These are phyloP conservation scores for Ambrosia artemisiifolia DNA, from an alignment of 129 eudicot genomes.

Conservation along the genomic window DNA sequence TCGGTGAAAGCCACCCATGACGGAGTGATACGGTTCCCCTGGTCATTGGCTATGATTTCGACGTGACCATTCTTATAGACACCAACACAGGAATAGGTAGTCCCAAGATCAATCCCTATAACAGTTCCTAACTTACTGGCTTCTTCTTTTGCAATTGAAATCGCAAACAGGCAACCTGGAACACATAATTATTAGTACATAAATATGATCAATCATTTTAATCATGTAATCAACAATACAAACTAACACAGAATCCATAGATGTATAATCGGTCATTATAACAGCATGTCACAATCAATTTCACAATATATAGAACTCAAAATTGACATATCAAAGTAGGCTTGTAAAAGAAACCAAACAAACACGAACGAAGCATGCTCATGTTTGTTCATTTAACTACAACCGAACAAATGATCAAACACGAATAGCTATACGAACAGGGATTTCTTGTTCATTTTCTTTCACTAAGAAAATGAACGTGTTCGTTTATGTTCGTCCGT, in stretches of 20 bases:
- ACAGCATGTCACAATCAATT: not conserved
- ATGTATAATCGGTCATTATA: not conserved
- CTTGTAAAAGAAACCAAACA: too few species aligned
- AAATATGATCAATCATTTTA: not conserved
- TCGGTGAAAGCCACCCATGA: conserved; percentile 89
- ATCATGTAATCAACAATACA: not conserved
- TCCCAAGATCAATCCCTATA: conserved; percentile 81
- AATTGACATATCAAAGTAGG: not conserved
- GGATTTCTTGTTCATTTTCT: too few species aligned
- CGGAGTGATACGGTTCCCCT: conserved; percentile 93
- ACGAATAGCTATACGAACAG: too few species aligned
- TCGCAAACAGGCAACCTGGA: conserved; percentile 55
- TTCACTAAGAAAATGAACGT: too few species aligned
- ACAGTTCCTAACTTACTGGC: conserved; percentile 66
- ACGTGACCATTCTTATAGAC: conserved; percentile 74
- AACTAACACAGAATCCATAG: not conserved
- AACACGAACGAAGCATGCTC: too few species aligned
- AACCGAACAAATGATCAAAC: too few species aligned
- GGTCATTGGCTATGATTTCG: conserved; percentile 86
- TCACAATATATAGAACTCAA: not conserved
- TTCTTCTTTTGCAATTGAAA: conserved; percentile 61
- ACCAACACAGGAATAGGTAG: conserved; percentile 85
- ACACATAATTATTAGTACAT: conserved; percentile 1
- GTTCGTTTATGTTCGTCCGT: too few species aligned
- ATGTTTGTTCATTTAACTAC: too few species aligned